Conservation (phyloP, 2,329 filamentous ascomycete species). For the Fusarium hainanense region DNA sequence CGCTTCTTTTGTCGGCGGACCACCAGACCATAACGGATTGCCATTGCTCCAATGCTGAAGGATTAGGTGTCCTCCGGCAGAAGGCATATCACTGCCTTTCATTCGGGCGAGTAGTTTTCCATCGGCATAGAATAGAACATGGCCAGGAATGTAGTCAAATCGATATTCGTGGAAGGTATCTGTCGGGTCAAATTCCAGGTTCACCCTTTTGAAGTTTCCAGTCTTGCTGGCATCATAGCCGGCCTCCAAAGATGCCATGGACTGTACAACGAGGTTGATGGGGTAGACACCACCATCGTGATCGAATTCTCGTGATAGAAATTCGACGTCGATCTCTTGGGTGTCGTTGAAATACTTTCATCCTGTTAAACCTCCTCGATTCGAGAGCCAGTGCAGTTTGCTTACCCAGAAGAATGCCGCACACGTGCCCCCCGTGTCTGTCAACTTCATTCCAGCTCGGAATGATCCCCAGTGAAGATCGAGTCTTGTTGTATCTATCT, state of each 20-base stretch:
- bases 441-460: constrained; percentile 73
- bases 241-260: constrained; percentile 64
- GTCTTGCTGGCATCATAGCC: constrained; percentile 73
- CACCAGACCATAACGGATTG: constrained; percentile 75
- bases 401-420: constrained; percentile 82
- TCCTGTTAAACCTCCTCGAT: neutral
- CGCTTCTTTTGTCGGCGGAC: constrained; percentile 73
- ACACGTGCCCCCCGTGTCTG: constrained; percentile 73
- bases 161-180: constrained; percentile 79
- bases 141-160: constrained; percentile 75
- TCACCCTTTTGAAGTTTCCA: constrained; percentile 65
- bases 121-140: constrained; percentile 77
- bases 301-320: constrained; percentile 75
- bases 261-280: constrained; percentile 81
- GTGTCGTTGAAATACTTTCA: constrained; percentile 79
- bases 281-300: constrained; percentile 61
- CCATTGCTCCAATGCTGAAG: constrained; percentile 85
- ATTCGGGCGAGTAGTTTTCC: constrained; percentile 67
- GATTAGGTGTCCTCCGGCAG: constrained; percentile 71
- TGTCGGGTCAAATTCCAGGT: constrained; percentile 75
- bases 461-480: constrained; percentile 79
- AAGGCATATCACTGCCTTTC: constrained; percentile 67
- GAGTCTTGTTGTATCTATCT: constrained; percentile 69
- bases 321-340: constrained; percentile 85
- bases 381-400: neutral